These are phyloP conservation scores for Verticillium albo-atrum DNA, from an alignment of 2,329 filamentous ascomycete species.

Conservation along the genomic window DNA sequence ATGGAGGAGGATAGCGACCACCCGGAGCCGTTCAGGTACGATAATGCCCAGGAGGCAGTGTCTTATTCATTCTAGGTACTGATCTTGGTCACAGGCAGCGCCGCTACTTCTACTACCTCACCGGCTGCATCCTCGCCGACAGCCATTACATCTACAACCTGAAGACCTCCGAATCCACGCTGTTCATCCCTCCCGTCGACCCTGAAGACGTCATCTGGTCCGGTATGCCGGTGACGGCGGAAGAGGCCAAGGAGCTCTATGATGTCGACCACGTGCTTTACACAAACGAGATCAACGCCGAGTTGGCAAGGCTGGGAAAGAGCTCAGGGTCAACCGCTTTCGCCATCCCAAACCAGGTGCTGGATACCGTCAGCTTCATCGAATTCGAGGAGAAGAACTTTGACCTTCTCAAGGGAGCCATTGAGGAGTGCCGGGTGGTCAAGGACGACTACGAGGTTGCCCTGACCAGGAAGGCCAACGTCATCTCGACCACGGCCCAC, in stretches of 20 bases:
- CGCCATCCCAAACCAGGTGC: slow-evolving; percentile 75
- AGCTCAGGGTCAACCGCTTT: slow-evolving; percentile 52
- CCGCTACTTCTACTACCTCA: slow-evolving; percentile 91
- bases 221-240: slow-evolving; percentile 72
- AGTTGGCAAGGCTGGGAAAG: slow-evolving; percentile 50
- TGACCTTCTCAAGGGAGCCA: slow-evolving; percentile 49
- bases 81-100: slow-evolving; percentile 58
- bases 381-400: slow-evolving; percentile 47
- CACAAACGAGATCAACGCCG: slow-evolving; percentile 70
- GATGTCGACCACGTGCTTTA: slow-evolving; percentile 76
- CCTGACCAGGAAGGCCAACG: slow-evolving; percentile 67
- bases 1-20: slow-evolving; percentile 89
- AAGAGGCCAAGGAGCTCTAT: slow-evolving; percentile 72
- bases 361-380: slow-evolving; percentile 66
- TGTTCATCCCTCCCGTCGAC: slow-evolving; percentile 88
- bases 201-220: slow-evolving; percentile 92
- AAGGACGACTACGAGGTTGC: slow-evolving; percentile 74
- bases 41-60: neutral
- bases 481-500: slow-evolving; percentile 65
- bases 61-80: neutral
- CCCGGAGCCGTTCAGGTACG: slow-evolving; percentile 71
- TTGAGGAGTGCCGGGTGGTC: slow-evolving; percentile 64
- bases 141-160: slow-evolving; percentile 80
- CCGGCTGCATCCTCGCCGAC: slow-evolving; percentile 77
- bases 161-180: slow-evolving; percentile 63